A percentile compares a stretch with the other conserved stretches of the same genome.
These are phyloP conservation scores for Apiospora pterosperma DNA, from an alignment of 2,329 filamentous ascomycete species.

Conservation along the genomic window DNA sequence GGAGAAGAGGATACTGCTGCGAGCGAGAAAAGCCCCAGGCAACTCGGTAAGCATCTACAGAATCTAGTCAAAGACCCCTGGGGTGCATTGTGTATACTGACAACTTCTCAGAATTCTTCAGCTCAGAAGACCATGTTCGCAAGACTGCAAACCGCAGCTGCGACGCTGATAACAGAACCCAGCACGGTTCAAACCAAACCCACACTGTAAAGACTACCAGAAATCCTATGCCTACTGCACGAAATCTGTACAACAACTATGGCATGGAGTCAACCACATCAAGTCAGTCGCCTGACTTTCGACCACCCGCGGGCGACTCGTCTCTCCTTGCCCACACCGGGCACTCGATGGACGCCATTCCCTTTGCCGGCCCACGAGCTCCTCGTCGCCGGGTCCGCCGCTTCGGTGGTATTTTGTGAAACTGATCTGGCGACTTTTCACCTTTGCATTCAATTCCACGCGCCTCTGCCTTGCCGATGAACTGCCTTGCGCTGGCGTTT, in stretches of 20 bases:
- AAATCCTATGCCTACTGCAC: background rate
- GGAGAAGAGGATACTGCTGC: slow-evolving; percentile 1
- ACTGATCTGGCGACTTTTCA: background rate
- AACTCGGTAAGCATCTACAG: slow-evolving; percentile 17
- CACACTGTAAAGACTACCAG: background rate
- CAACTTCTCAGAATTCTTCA: slow-evolving; percentile 17
- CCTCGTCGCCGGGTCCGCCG: background rate
- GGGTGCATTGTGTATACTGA: background rate
- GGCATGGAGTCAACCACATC: slow-evolving; percentile 6
- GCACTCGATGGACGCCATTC: slow-evolving; percentile 21
- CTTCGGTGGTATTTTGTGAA: background rate
- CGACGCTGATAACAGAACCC: background rate
- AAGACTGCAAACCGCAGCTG: background rate
- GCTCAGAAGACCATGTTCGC: slow-evolving; percentile 11
- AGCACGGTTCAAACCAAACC: background rate
- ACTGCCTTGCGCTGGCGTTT: background rate
- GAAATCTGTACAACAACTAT: slow-evolving; percentile 6
- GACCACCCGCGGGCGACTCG: slow-evolving; percentile 13
- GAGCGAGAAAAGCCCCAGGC: slow-evolving; percentile 7
- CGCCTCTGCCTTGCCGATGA: background rate
- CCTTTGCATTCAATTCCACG: background rate
- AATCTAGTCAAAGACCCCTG: background rate
- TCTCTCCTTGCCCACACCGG: slow-evolving; percentile 26
- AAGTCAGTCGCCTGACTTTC: slow-evolving; percentile 9
- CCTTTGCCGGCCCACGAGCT: background rate